Evolutionary conservation across 2,329 filamentous ascomycete genomes (phyloP), one percentile per base, ranked within the genome.

Genomic region (Pleurostoma richardsiae): DNA sequence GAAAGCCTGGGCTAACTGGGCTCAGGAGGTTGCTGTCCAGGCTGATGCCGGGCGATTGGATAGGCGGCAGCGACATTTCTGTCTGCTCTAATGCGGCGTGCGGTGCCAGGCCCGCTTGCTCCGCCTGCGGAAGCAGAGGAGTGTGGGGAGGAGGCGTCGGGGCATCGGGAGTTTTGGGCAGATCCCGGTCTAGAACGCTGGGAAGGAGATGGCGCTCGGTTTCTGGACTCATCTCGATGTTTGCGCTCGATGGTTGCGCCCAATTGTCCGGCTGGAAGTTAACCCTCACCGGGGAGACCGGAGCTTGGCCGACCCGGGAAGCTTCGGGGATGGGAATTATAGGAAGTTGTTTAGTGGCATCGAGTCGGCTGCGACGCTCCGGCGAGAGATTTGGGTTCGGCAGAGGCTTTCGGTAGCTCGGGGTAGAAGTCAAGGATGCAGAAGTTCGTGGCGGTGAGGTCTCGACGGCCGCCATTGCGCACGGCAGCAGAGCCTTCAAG

Each of bases 231-330:
- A 57, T 60, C 57, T 80, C 76, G 48, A 83, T 73, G 52, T 72
- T 69, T 30, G 67, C 75, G 54, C 76, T 75, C 30, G 74, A 76
- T 27, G 77, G 72, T 54, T 70, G 69, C 26, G 68, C 67, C 74
- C 74, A 80, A 57, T 74, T 70, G 39, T 77, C 76, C 28, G 69
- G 63, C 43, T 75, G 74, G 46, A 77, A 73, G 56, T 76, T 79
- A 45, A 82, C 70, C 48, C 67, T 71, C 47, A 80, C 76, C 19
- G 80, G 79, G 39, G 80, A 82, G 29, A 74, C 67, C 30, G 79
- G 79, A 11, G 72, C 69, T 43, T 75, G 71, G 50, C 73, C 71
- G 49, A 81, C 65, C 49, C 69, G 68, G 28, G 74, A 68, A 26
- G 69, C 69, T 43, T 67, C 67, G 38, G 59, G 44, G 29, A 54